Conservation (phyloP, 371 early-diverging fungal species). For the Entomophthora muscae region DNA sequence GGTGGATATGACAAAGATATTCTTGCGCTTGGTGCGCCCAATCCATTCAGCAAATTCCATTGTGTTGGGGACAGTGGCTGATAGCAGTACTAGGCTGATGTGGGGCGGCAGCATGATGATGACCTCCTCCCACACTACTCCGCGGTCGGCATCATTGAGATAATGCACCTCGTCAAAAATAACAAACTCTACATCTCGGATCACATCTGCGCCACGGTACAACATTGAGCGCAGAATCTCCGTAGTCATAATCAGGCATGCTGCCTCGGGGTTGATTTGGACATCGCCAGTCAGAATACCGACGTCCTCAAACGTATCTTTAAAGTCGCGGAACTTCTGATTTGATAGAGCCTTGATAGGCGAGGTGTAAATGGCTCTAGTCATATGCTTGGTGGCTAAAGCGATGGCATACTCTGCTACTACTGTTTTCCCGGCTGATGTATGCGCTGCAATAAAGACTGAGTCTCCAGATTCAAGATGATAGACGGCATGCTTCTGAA, state of each 20-base stretch:
- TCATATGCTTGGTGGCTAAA: conserved; percentile 85
- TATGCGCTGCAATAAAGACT: conserved; percentile 99
- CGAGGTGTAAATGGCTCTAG: conserved; percentile 95
- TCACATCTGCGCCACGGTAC: conserved; percentile 91
- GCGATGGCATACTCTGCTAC: conserved; percentile 99
- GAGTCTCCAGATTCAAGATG: conserved; percentile 87
- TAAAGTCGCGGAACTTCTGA: conserved; percentile 98
- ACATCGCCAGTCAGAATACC: conserved; percentile 99
- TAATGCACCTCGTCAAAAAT: conserved; percentile 99
- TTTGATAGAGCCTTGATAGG: conserved; percentile 99
- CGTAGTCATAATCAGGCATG: conserved; percentile 98
- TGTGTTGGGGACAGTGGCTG: conserved; percentile 99
- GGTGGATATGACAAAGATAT: conserved; percentile 97
- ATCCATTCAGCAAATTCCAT: conserved; percentile 99
- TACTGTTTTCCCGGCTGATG: conserved; percentile 98
- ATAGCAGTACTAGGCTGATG: conserved; percentile 83
- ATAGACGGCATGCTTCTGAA: conserved; percentile 96
- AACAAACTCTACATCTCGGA: conserved; percentile 97
- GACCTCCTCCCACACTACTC: conserved; percentile 99
- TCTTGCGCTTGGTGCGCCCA: conserved; percentile 90
- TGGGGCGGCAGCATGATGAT: conserved; percentile 97
- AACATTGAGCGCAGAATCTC: conserved; percentile 98
- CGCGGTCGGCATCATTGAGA: conserved; percentile 88
- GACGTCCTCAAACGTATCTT: conserved; percentile 78
- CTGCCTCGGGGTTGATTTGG: conserved; percentile 91